A percentile compares a stretch with the other conserved stretches of the same genome.
phyloP scores from a whole-genome alignment of 306 rosid genomes.

The Lithocarpus polystachyus region DNA sequence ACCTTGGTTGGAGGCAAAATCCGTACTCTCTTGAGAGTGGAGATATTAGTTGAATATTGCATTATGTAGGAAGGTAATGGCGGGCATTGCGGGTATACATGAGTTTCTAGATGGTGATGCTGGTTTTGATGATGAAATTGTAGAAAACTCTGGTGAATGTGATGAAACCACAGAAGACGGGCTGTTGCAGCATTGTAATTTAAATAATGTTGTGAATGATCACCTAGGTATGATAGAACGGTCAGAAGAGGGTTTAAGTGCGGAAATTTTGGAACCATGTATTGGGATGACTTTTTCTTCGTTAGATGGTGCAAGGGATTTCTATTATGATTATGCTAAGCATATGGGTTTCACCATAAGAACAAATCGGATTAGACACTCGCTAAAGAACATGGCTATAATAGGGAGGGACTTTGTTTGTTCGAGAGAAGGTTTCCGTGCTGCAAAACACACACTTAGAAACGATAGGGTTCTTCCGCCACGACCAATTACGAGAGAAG shows the following conservation, averaged over 20 bases:
- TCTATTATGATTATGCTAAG: constrained; percentile 28
- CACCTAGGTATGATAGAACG: background rate
- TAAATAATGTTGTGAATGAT: constrained; percentile 3
- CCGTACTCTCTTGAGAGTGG: background rate
- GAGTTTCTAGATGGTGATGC: constrained; percentile 14
- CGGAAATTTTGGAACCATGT: constrained; percentile 8
- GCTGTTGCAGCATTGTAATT: background rate
- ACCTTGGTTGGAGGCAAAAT: background rate
- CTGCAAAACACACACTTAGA: constrained; percentile 16
- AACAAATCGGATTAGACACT: constrained; percentile 22
- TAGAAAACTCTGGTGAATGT: constrained; percentile 2
- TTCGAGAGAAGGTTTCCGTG: constrained; percentile 23
- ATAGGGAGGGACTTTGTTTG: constrained; percentile 25
- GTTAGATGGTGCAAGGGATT: constrained; percentile 19
- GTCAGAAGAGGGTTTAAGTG: background rate
- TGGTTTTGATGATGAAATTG: constrained; percentile 7
- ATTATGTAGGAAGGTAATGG: background rate
- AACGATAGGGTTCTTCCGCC: constrained; percentile 28
- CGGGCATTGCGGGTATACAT: background rate
- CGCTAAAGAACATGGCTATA: constrained; percentile 20
- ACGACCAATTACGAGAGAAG: constrained; percentile 16
- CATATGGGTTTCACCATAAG: constrained; percentile 16
- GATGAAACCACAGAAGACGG: constrained; percentile 5
- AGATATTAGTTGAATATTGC: background rate
- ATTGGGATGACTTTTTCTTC: constrained; percentile 16